Conservation (phyloP, 2,329 filamentous ascomycete species). For the Claviceps sp. region DNA sequence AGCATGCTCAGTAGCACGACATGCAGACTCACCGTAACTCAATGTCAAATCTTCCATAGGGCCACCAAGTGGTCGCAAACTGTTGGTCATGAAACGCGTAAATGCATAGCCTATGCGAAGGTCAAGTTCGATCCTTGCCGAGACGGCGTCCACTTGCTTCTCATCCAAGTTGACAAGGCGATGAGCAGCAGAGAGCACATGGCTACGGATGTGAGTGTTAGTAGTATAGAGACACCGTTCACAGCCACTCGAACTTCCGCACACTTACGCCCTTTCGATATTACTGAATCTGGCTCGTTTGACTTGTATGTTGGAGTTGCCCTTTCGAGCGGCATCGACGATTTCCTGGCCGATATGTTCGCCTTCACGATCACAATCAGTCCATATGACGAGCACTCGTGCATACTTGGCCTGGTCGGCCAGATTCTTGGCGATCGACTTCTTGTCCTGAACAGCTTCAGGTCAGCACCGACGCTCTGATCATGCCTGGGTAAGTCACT, state of each 20-base stretch:
- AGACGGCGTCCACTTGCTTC: slow-evolving; percentile 73
- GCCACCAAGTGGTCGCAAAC: slow-evolving; percentile 58
- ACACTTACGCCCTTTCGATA: slow-evolving; percentile 68
- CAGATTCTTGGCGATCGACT: slow-evolving; percentile 73
- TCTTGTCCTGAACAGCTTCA: slow-evolving; percentile 48
- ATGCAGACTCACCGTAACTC: slow-evolving; percentile 55
- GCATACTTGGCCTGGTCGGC: slow-evolving; percentile 58
- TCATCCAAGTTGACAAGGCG: slow-evolving; percentile 70
- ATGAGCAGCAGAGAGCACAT: slow-evolving; percentile 73
- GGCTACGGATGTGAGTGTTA: slow-evolving; percentile 35
- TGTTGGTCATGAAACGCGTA: slow-evolving; percentile 73
- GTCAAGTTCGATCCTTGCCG: slow-evolving; percentile 82
- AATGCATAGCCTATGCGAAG: slow-evolving; percentile 86
- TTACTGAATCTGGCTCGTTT: slow-evolving; percentile 91
- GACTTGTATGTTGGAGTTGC: slow-evolving; percentile 61
- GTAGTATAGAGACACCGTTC: slow-evolving; percentile 3
- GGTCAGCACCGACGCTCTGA: neutral
- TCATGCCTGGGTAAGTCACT: slow-evolving; percentile 6
- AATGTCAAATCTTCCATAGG: slow-evolving; percentile 52
- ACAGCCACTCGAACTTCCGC: no score
- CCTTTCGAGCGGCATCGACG: slow-evolving; percentile 61
- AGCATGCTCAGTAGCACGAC: neutral
- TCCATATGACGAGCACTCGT: slow-evolving; percentile 87
- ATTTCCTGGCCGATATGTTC: slow-evolving; percentile 94
- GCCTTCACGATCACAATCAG: slow-evolving; percentile 93